A percentile compares a stretch with the other conserved stretches of the same genome.
Evolutionary conservation across 2,329 filamentous ascomycete genomes (phyloP).

Genomic region (Aspergillus vadensis): DNA sequence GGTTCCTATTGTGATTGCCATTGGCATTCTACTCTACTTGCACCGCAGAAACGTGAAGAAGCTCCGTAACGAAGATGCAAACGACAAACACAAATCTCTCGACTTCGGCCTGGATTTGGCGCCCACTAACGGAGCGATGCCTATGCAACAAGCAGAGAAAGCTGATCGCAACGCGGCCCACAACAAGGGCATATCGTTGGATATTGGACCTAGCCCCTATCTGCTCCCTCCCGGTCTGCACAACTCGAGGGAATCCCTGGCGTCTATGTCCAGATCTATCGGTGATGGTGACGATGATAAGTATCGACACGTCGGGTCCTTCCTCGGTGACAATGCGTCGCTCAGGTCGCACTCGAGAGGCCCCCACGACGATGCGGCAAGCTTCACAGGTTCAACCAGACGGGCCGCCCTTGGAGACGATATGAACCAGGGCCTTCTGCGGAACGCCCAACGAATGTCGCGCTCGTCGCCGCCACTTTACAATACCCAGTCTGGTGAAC

Average conservation of each 20-base stretch:
- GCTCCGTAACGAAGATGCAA: constrained; percentile 73
- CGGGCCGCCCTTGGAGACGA: constrained; percentile 46
- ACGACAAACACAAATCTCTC: constrained; percentile 85
- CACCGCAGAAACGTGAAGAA: constrained; percentile 77
- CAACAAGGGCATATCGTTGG: constrained; percentile 58
- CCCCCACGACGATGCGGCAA: constrained; percentile 52
- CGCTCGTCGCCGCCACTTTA: constrained; percentile 50
- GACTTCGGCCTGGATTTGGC: constrained; percentile 79
- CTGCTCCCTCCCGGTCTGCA: constrained; percentile 83
- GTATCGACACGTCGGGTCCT: constrained; percentile 66
- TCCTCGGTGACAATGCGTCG: constrained; percentile 51
- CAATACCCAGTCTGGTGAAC: constrained; percentile 22
- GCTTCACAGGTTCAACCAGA: constrained; percentile 54
- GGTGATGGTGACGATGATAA: constrained; percentile 73
- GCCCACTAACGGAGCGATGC: constrained; percentile 46
- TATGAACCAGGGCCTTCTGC: constrained; percentile 55
- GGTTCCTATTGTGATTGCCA: constrained; percentile 70
- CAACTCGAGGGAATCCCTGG: constrained; percentile 79
- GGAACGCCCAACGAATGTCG: constrained; percentile 62
- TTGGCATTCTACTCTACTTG: constrained; percentile 70
- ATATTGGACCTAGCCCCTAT: constrained; percentile 74
- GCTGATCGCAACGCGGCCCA: constrained; percentile 38
- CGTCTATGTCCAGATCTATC: constrained; percentile 78
- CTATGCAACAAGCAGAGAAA: constrained; percentile 58
- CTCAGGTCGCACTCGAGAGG: constrained; percentile 40